Conservation (phyloP, 2,329 filamentous ascomycete genomes). For the Fusarium sp. region DNA sequence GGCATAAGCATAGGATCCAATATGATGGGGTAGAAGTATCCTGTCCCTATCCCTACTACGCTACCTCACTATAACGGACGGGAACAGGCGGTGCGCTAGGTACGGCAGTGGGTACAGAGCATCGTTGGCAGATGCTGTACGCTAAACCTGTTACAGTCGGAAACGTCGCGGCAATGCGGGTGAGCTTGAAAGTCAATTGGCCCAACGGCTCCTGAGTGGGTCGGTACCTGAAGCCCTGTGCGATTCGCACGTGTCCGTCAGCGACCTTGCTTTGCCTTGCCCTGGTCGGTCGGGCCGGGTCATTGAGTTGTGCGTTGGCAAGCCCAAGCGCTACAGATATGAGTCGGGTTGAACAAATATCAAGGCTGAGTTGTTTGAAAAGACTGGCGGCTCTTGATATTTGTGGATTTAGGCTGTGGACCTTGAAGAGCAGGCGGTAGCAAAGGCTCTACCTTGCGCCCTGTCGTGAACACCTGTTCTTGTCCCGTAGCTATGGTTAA, state of each 20-base stretch:
- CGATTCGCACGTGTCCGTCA: constrained; percentile 43
- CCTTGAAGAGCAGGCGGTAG: not conserved
- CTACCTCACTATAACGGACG: constrained; percentile 31
- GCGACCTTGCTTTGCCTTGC: constrained; percentile 10
- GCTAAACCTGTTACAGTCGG: constrained; percentile 19
- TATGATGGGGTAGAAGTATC: constrained; percentile 43
- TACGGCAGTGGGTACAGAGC: constrained; percentile 29
- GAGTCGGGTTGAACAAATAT: constrained; percentile 5
- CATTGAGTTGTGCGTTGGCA: constrained; percentile 41
- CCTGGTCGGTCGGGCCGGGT: constrained; percentile 36
- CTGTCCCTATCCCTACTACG: constrained; percentile 5
- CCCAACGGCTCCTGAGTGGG: constrained; percentile 6
- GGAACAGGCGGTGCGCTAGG: constrained; percentile 33
- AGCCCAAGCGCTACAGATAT: constrained; percentile 26
- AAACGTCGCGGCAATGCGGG: constrained; percentile 40
- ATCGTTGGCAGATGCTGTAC: constrained; percentile 19
- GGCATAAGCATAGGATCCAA: constrained; percentile 41
- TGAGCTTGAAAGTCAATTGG: constrained; percentile 35
- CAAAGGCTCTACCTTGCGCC: constrained; percentile 7
- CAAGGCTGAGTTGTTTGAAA: constrained; percentile 14
- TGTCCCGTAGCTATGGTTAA: constrained; percentile 35
- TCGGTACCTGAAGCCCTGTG: constrained; percentile 43
- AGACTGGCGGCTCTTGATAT: not conserved
- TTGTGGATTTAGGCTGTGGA: constrained; percentile 3
- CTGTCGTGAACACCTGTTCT: constrained; percentile 12